These are phyloP conservation scores for Trichoderma harzianum DNA, from an alignment of 2,329 filamentous ascomycete genomes.

Conservation along the genomic window DNA sequence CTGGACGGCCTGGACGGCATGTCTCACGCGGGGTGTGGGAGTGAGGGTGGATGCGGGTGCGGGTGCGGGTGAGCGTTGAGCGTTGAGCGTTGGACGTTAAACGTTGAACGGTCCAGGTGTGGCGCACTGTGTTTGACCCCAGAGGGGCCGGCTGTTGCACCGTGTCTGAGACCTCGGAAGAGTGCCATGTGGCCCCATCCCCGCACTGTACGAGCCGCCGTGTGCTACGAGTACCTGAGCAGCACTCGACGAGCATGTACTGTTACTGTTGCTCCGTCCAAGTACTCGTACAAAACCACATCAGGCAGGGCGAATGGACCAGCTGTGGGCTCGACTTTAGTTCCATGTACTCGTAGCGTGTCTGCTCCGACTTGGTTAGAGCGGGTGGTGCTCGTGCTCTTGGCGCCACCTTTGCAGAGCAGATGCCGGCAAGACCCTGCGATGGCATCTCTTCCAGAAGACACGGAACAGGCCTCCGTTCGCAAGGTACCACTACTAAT, in stretches of 20 bases:
- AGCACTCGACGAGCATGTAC: not conserved
- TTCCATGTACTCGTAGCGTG: not conserved
- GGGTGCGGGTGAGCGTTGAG: not conserved
- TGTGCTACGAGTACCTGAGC: not conserved
- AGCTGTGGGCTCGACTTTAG: not conserved
- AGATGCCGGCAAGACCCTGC: not conserved
- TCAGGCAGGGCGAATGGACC: not conserved
- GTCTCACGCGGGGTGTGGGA: constrained; percentile 17
- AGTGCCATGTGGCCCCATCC: constrained; percentile 5
- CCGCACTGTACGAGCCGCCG: not conserved
- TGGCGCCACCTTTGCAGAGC: not conserved
- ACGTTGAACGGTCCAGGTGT: not conserved
- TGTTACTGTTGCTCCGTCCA: not conserved
- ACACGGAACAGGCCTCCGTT: not conserved
- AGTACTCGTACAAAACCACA: not conserved
- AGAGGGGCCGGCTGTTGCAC: not conserved
- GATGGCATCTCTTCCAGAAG: not conserved
- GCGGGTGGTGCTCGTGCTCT: not conserved
- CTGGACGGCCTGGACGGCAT: constrained; percentile 15
- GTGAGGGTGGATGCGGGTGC: constrained; percentile 14
- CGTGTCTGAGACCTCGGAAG: constrained; percentile 13
- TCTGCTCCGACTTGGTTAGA: not conserved
- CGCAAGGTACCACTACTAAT: not conserved
- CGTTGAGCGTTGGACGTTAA: not conserved
- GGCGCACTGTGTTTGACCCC: constrained; percentile 11